Percentiles rank a stretch among this genome's conserved stretches.
Evolutionary conservation across 2,329 filamentous ascomycete genomes (phyloP).

Genomic region (Akanthomyces dipterigenus): DNA sequence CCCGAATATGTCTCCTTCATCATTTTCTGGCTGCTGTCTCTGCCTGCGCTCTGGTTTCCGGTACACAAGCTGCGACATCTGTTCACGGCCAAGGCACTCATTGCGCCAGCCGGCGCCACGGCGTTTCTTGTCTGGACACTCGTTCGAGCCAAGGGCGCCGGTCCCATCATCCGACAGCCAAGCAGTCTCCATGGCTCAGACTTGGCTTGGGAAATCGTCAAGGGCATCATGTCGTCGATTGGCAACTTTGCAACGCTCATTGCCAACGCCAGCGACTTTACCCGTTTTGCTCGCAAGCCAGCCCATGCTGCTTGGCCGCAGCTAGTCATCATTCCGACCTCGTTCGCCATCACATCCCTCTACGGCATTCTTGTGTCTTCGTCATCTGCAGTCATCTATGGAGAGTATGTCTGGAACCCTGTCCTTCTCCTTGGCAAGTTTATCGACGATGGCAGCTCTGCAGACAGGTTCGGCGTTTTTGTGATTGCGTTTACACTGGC

Average conservation of each 20-base stretch:
- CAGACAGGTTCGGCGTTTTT: conserved; percentile 68
- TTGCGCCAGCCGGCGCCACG: conserved; percentile 77
- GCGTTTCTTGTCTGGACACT: conserved; percentile 85
- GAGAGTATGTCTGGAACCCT: conserved; percentile 66
- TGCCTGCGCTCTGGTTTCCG: conserved; percentile 83
- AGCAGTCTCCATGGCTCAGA: conserved; percentile 56
- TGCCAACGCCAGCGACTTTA: conserved; percentile 75
- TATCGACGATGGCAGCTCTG: conserved; percentile 60
- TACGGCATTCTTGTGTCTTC: conserved; percentile 76
- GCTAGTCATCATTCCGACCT: conserved; percentile 63
- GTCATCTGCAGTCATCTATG: conserved; percentile 61
- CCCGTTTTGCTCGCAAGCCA: conserved; percentile 73
- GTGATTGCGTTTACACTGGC: conserved; percentile 65
- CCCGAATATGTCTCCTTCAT: conserved; percentile 76
- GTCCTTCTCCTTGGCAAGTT: conserved; percentile 60
- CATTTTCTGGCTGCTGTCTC: conserved; percentile 74
- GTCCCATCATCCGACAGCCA: conserved; percentile 70
- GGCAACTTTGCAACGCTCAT: conserved; percentile 89
- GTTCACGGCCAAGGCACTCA: conserved; percentile 82
- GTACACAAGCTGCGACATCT: conserved; percentile 84
- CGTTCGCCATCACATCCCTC: conserved; percentile 75
- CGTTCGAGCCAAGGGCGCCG: conserved; percentile 72
- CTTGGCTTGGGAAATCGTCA: conserved; percentile 75
- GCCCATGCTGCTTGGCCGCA: conserved; percentile 75
- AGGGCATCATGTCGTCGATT: conserved; percentile 81